Evolutionary conservation across 2,329 filamentous ascomycete species (phyloP).

Genomic region (Pleomassaria siparia): DNA sequence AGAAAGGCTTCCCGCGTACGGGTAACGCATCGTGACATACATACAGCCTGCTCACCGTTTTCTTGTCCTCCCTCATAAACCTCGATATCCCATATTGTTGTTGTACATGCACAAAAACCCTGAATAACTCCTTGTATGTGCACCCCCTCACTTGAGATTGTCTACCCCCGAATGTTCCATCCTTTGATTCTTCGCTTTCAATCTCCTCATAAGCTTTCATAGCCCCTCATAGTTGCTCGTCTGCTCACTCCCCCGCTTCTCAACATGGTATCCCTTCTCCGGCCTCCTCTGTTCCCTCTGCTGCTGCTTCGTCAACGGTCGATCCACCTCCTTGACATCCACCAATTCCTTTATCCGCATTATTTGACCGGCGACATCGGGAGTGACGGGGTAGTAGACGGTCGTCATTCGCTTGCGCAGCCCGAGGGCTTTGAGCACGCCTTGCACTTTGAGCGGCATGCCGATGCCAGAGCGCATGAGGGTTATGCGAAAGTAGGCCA

Average conservation of each 20-base stretch:
- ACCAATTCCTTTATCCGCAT: slow-evolving; percentile 94
- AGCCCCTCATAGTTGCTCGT: background rate
- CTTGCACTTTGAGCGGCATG: slow-evolving; percentile 72
- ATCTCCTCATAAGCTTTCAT: background rate
- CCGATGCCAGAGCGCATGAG: slow-evolving; percentile 89
- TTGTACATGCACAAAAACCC: no score
- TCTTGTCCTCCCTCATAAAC: no score
- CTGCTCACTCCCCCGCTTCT: slow-evolving; percentile 53
- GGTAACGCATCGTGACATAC: no score
- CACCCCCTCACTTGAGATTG: no score
- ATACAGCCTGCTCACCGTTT: no score
- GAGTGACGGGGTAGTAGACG: slow-evolving; percentile 83
- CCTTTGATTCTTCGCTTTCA: no score
- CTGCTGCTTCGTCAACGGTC: slow-evolving; percentile 64
- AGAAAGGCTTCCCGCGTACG: no score
- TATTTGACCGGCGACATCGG: slow-evolving; percentile 83
- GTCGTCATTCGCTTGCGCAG: slow-evolving; percentile 81
- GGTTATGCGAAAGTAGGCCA: slow-evolving; percentile 81
- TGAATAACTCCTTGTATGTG: no score
- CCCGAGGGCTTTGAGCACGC: slow-evolving; percentile 81
- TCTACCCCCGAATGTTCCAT: no score
- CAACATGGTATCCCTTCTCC: slow-evolving; percentile 78
- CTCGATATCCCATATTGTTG: no score
- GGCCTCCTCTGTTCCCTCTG: slow-evolving; percentile 72
- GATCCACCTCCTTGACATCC: slow-evolving; percentile 74